Percentiles rank a stretch among this genome's conserved stretches.
phyloP scores from a whole-genome alignment of 2,329 filamentous ascomycete genomes.

The Diaporthe vexans region DNA sequence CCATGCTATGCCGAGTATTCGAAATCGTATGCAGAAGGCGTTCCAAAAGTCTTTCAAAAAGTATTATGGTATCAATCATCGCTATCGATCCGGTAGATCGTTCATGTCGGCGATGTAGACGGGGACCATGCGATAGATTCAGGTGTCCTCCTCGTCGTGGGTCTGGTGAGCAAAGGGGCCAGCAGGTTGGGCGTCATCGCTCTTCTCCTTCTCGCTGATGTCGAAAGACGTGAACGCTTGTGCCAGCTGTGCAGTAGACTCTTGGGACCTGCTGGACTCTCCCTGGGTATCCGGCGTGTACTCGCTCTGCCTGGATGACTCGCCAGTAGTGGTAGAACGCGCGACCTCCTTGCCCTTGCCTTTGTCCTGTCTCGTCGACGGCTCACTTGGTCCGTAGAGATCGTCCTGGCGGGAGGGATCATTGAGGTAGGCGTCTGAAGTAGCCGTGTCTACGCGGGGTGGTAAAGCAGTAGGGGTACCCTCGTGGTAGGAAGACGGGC shows the following conservation, averaged over 20 bases:
- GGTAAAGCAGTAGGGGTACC: too few relatives aligned
- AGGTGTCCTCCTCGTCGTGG: background rate
- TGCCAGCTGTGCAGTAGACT: background rate
- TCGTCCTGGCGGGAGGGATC: constrained; percentile 12
- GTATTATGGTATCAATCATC: background rate
- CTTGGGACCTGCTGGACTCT: background rate
- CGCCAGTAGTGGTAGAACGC: background rate
- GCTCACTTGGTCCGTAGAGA: background rate
- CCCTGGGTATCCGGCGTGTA: background rate
- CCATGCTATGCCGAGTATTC: background rate
- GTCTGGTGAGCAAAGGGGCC: background rate
- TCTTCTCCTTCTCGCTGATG: background rate
- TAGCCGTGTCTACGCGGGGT: background rate
- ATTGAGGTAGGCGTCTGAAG: background rate
- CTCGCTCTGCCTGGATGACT: background rate
- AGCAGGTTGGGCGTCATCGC: background rate
- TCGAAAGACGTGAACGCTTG: background rate
- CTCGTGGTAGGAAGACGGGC: constrained; percentile 29
- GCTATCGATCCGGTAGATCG: background rate
- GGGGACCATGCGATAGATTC: background rate
- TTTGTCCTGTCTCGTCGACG: background rate
- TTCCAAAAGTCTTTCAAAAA: background rate
- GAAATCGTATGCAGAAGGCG: background rate
- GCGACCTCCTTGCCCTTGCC: constrained; percentile 5
- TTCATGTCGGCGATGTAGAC: background rate